Evolutionary conservation across 2,329 filamentous ascomycete species (phyloP).

Genomic region (Plectosphaerella plurivora): DNA sequence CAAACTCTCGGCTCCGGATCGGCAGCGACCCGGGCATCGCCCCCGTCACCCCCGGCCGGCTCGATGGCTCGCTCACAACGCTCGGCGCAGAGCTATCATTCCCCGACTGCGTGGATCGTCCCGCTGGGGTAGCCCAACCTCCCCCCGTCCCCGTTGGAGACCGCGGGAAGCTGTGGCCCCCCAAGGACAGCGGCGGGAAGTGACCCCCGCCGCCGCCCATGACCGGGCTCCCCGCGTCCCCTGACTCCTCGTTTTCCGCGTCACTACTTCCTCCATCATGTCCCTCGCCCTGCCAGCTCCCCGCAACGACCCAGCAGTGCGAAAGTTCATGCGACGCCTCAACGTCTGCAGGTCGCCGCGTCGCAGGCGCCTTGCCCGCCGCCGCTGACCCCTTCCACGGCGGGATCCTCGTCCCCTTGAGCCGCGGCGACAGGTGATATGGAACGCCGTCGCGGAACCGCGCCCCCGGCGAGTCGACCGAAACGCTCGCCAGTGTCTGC

Average conservation of each 20-base stretch:
- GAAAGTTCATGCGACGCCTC: slow-evolving; percentile 45
- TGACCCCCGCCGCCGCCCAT: neutral
- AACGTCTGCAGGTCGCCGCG: slow-evolving; percentile 6
- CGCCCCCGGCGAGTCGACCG: slow-evolving; percentile 51
- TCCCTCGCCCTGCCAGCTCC: slow-evolving; percentile 27
- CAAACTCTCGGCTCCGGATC: slow-evolving; percentile 8
- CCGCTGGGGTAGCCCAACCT: slow-evolving; percentile 8
- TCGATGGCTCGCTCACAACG: slow-evolving; percentile 20
- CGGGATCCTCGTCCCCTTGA: slow-evolving; percentile 46
- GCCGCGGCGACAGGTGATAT: slow-evolving; percentile 53
- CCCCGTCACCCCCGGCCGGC: neutral
- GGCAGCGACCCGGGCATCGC: slow-evolving; percentile 8
- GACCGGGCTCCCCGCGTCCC: slow-evolving; percentile 16
- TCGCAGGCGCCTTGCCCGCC: slow-evolving; percentile 4
- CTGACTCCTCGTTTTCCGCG: slow-evolving; percentile 18
- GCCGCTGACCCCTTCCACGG: slow-evolving; percentile 43
- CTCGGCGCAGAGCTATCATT: slow-evolving; percentile 21
- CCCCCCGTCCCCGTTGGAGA: slow-evolving; percentile 13
- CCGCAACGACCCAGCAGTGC: slow-evolving; percentile 45
- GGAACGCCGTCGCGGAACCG: slow-evolving; percentile 47
- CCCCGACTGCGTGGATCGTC: slow-evolving; percentile 16
- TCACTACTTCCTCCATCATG: slow-evolving; percentile 15
- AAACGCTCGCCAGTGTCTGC: slow-evolving; percentile 55
- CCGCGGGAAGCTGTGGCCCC: slow-evolving; percentile 17
- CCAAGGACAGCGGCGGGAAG: neutral